phyloP scores from a whole-genome alignment of 192 early-diverging fungal genomes.

The Chytriomyces hyalinus region DNA sequence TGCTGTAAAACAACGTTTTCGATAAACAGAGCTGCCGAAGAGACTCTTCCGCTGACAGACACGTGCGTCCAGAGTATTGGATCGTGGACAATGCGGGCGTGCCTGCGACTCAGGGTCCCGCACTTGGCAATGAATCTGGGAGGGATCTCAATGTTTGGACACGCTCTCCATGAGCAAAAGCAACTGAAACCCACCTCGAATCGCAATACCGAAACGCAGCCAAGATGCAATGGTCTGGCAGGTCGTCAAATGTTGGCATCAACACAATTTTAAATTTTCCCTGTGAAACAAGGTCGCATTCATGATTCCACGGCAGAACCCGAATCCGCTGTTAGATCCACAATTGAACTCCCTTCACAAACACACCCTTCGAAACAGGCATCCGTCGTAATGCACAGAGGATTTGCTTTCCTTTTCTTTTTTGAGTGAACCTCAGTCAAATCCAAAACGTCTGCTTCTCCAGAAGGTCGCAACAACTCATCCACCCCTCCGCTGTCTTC shows the following conservation, averaged over 20 bases:
- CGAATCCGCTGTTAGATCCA: no score
- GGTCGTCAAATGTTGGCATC: background rate
- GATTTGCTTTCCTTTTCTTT: no score
- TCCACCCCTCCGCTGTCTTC: constrained; percentile 14
- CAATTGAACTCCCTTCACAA: no score
- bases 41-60: background rate
- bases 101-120: background rate
- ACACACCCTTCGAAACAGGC: no score
- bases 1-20: constrained; percentile 4
- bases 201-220: constrained; percentile 11
- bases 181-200: background rate
- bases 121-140: background rate
- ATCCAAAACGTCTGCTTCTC: no score
- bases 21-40: constrained; percentile 6
- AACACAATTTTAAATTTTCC: no score
- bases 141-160: background rate
- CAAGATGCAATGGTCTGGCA: background rate
- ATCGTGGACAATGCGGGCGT: background rate
- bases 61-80: constrained; percentile 8
- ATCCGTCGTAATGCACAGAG: no score
- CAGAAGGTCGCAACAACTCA: background rate
- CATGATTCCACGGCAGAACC: no score
- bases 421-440: no score
- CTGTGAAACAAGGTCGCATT: no score
- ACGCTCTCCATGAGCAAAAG: background rate